Evolutionary conservation across 352 stramenopile genomes (phyloP).

Genomic region (Pseudoperonospora humuli): DNA sequence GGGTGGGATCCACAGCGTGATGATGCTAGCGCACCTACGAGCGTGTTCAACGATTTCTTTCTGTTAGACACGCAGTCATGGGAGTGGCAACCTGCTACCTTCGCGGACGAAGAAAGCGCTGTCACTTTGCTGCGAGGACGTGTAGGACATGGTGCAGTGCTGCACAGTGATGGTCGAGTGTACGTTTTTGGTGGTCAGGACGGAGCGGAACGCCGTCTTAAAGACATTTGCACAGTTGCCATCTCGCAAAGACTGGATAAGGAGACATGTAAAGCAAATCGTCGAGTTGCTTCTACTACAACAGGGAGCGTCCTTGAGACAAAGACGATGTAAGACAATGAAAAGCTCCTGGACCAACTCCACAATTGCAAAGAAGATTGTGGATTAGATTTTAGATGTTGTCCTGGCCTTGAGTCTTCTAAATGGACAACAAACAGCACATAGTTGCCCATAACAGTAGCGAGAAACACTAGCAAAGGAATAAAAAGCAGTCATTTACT

Average conservation of each 20-base stretch:
- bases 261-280: neutral
- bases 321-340: slow-evolving; percentile 1
- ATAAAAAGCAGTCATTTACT: slow-evolving; percentile 18
- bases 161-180: slow-evolving; percentile 60
- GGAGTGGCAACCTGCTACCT: slow-evolving; percentile 76
- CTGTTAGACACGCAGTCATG: slow-evolving; percentile 87
- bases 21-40: slow-evolving; percentile 30
- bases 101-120: slow-evolving; percentile 18
- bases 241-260: slow-evolving; percentile 19
- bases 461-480: slow-evolving; percentile 5
- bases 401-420: slow-evolving; percentile 5
- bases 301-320: slow-evolving; percentile 10
- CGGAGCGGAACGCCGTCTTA: slow-evolving; percentile 65
- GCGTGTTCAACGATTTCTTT: slow-evolving; percentile 86
- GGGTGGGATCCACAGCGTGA: slow-evolving; percentile 89
- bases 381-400: slow-evolving; percentile 15
- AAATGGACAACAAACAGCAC: slow-evolving; percentile 5
- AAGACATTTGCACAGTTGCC: slow-evolving; percentile 63
- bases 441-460: slow-evolving; percentile 5
- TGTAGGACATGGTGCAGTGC: slow-evolving; percentile 80
- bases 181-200: slow-evolving; percentile 87
- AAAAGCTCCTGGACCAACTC: slow-evolving; percentile 5
- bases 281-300: neutral
- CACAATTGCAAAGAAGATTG: slow-evolving; percentile 13
- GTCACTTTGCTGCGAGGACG: slow-evolving; percentile 32